Conservation (phyloP, 2,329 filamentous ascomycete genomes). For the Calonectria crousiana region DNA sequence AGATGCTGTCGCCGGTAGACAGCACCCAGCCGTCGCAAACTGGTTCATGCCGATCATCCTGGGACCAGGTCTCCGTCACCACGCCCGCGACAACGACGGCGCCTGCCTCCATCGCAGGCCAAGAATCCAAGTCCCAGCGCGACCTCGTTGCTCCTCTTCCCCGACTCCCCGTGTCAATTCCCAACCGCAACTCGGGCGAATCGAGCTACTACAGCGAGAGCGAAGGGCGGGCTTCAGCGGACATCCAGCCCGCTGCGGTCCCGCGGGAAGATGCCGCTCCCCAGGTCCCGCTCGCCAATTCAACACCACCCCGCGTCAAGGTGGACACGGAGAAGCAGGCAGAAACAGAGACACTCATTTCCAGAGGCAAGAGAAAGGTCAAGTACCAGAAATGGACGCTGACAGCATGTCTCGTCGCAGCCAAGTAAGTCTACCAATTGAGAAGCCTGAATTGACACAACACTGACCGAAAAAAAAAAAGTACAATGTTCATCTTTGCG, state of each 20-base stretch:
- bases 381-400: not conserved
- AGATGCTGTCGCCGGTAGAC: not conserved
- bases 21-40: not conserved
- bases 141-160: not conserved
- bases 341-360: not conserved
- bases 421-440: not conserved
- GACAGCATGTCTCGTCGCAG: not conserved
- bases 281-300: not conserved
- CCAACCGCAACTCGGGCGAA: not conserved
- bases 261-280: not conserved
- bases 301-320: not conserved
- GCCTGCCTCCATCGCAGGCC: not conserved
- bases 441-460: not conserved
- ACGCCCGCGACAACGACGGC: not conserved
- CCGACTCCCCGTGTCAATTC: not conserved
- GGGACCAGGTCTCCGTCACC: not conserved
- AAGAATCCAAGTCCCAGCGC: not conserved
- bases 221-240: not conserved
- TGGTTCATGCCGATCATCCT: not conserved
- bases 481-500: not conserved
- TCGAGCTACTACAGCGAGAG: not conserved
- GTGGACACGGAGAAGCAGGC: not conserved
- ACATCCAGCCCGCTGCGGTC: not conserved
- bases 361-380: not conserved
- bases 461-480: not conserved